phyloP scores from a whole-genome alignment of 2,329 filamentous ascomycete species.

The Trichoderma simmonsii region DNA sequence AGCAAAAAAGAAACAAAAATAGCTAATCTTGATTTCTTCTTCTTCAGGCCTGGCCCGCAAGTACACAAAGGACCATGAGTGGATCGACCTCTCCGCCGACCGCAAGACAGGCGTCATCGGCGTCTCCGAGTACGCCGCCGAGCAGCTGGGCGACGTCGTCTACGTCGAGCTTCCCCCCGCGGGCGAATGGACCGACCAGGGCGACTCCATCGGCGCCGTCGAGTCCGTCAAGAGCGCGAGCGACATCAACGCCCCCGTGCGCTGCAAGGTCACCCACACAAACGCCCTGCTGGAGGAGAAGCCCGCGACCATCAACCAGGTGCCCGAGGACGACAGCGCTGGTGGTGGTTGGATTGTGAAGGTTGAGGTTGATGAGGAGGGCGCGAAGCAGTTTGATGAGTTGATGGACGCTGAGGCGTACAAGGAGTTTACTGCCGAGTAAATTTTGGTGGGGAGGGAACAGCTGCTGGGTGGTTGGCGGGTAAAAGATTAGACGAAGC shows the following conservation, averaged over 20 bases:
- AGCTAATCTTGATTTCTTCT: not conserved
- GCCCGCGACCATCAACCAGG: slow-evolving; percentile 83
- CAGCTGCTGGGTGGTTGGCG: not conserved
- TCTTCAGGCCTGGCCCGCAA: slow-evolving; percentile 63
- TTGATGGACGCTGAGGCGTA: slow-evolving; percentile 80
- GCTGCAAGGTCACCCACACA: slow-evolving; percentile 69
- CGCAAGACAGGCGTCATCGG: slow-evolving; percentile 78
- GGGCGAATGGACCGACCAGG: slow-evolving; percentile 61
- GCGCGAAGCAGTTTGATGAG: slow-evolving; percentile 64
- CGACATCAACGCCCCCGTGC: slow-evolving; percentile 88
- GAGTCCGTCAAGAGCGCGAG: slow-evolving; percentile 99
- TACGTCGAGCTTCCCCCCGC: slow-evolving; percentile 87
- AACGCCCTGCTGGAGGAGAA: slow-evolving; percentile 79
- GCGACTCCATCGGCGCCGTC: slow-evolving; percentile 88
- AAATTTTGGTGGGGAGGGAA: too few relatives aligned
- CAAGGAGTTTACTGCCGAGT: slow-evolving; percentile 60
- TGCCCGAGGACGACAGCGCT: slow-evolving; percentile 72
- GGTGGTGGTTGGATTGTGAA: slow-evolving; percentile 90
- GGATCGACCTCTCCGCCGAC: slow-evolving; percentile 85
- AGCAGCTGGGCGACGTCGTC: slow-evolving; percentile 92
- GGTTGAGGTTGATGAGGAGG: slow-evolving; percentile 69
- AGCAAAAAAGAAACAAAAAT: not conserved
- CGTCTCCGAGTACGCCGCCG: slow-evolving; percentile 87
- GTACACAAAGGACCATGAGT: slow-evolving; percentile 98
- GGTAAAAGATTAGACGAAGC: slow-evolving; percentile 15